Evolutionary conservation across 2,329 filamentous ascomycete genomes (phyloP).

Genomic region (Ophiostoma novo-ulmi): DNA sequence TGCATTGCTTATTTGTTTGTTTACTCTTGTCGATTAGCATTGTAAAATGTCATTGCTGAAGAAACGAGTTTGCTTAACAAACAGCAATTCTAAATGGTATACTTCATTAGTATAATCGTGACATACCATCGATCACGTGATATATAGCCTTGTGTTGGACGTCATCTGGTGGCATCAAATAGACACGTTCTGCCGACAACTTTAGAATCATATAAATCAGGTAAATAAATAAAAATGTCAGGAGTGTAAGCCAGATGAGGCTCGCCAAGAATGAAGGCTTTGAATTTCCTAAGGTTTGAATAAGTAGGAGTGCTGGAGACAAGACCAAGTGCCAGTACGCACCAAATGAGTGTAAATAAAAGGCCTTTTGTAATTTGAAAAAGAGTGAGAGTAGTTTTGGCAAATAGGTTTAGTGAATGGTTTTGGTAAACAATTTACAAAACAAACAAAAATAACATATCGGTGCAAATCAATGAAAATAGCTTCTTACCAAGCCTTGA

Average conservation of each 20-base stretch:
- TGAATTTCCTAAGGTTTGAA: not conserved
- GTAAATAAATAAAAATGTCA: not conserved
- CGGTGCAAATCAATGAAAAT: not conserved
- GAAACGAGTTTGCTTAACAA: too few species aligned
- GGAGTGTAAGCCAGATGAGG: not conserved
- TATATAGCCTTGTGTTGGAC: not conserved
- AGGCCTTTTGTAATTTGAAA: not conserved
- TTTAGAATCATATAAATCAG: not conserved
- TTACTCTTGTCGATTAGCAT: not conserved
- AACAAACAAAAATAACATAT: too few species aligned
- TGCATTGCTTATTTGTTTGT: not conserved
- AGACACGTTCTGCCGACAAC: not conserved
- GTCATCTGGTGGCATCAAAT: not conserved
- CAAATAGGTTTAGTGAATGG: not conserved
- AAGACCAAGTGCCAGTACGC: not conserved
- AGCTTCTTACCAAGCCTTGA: not conserved
- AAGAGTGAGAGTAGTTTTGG: not conserved
- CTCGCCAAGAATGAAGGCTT: not conserved
- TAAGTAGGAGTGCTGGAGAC: not conserved
- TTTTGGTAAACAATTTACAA: too few species aligned
- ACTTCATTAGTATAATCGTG: not conserved
- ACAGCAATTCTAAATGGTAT: not conserved
- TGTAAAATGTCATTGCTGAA: too few species aligned
- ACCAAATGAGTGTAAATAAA: not conserved
- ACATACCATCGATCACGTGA: not conserved